These are phyloP conservation scores for Angophora floribunda DNA, from an alignment of 345 rosid genomes.

Conservation along the genomic window DNA sequence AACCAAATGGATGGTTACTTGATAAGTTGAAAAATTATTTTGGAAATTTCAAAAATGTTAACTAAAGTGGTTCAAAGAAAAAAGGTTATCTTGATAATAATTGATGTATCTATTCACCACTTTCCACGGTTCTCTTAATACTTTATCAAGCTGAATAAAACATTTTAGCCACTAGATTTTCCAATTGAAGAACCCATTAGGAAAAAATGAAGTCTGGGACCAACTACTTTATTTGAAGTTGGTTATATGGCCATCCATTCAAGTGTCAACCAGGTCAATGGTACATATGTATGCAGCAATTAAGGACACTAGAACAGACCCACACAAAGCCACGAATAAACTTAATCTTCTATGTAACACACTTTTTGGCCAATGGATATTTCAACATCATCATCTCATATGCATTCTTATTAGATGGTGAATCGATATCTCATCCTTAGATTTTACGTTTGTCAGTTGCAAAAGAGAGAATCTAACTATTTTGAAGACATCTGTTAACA, in stretches of 20 bases:
- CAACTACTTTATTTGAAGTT: not conserved
- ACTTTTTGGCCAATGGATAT: not conserved
- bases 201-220: not conserved
- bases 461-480: not conserved
- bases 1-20: not conserved
- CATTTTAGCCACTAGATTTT: not conserved
- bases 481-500: not conserved
- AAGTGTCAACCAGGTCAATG: not conserved
- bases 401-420: not conserved
- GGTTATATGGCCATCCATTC: not conserved
- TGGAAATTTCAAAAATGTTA: not conserved
- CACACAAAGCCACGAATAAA: not conserved
- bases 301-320: not conserved
- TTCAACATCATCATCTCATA: not conserved
- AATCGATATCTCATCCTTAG: not conserved
- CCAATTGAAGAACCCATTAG: not conserved
- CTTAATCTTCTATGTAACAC: not conserved
- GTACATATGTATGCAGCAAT: not conserved
- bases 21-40: not conserved
- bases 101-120: not conserved
- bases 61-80: not conserved
- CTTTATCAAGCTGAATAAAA: not conserved
- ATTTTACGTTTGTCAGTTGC: not conserved
- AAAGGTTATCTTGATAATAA: not conserved
- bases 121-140: not conserved